phyloP scores from a whole-genome alignment of 331 rosid genomes.

The Rosa hybrid region DNA sequence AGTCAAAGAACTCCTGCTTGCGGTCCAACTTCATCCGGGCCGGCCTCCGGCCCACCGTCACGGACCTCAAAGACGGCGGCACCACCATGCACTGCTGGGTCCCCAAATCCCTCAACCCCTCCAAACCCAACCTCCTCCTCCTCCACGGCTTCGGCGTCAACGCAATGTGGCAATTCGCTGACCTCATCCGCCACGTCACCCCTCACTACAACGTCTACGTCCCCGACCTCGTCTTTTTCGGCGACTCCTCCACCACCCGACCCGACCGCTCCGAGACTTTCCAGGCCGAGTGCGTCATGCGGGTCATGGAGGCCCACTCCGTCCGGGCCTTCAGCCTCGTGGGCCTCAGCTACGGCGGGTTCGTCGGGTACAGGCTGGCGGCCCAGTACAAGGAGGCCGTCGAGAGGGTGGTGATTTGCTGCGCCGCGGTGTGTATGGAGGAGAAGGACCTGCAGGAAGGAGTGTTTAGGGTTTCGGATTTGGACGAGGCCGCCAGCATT shows the following conservation, averaged over 20 bases:
- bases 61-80: constrained; percentile 65
- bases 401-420: constrained; percentile 73
- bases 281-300: constrained; percentile 77
- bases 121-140: constrained; percentile 64
- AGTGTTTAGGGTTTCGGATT: constrained; percentile 46
- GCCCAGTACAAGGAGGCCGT: constrained; percentile 45
- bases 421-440: constrained; percentile 74
- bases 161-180: constrained; percentile 83
- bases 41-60: constrained; percentile 59
- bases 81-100: constrained; percentile 76
- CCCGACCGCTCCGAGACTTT: constrained; percentile 59
- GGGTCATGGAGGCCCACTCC: constrained; percentile 59
- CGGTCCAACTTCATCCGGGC: constrained; percentile 44
- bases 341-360: constrained; percentile 88
- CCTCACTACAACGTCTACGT: constrained; percentile 63
- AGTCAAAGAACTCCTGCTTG: constrained; percentile 58
- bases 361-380: constrained; percentile 62
- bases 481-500: constrained; percentile 62
- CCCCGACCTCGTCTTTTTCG: constrained; percentile 77
- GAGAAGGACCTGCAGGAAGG: constrained; percentile 68
- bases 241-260: constrained; percentile 54
- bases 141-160: constrained; percentile 73
- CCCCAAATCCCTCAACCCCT: constrained; percentile 40
- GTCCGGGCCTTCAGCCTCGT: constrained; percentile 47
- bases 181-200: constrained; percentile 45